phyloP scores from a whole-genome alignment of 345 rosid species.

The Populus alba region DNA sequence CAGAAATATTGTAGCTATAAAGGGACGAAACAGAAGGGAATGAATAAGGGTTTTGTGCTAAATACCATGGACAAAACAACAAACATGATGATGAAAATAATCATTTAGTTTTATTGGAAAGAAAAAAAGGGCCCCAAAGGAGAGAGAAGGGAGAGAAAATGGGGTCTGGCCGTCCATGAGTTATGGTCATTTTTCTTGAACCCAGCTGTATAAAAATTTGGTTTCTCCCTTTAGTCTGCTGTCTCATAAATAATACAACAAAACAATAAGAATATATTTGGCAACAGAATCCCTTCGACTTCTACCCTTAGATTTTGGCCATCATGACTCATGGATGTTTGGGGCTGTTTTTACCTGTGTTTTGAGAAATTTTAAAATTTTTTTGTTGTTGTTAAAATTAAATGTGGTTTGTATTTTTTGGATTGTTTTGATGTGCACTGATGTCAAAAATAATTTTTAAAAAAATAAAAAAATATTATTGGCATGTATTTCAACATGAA shows the following conservation, averaged over 20 bases:
- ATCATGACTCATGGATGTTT: neutral
- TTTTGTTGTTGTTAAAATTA: too few species aligned
- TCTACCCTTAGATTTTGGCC: constrained; percentile 4
- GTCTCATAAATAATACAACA: neutral
- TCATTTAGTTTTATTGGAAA: constrained; percentile 28
- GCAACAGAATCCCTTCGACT: neutral
- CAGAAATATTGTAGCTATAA: neutral
- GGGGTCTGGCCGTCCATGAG: constrained; percentile 10
- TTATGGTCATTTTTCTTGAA: constrained; percentile 2
- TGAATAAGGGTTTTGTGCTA: constrained; percentile 7
- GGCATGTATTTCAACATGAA: too few species aligned
- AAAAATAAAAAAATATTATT: too few species aligned
- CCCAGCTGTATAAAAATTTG: neutral
- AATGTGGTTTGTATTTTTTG: too few species aligned
- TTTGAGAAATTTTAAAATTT: too few species aligned
- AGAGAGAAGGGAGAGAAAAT: constrained; percentile 17
- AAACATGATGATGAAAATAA: constrained; percentile 25
- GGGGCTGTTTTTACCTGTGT: too few species aligned
- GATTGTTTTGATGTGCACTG: too few species aligned
- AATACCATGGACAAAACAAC: neutral
- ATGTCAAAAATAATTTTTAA: too few species aligned
- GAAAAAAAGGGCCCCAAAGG: neutral
- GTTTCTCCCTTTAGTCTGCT: constrained; percentile 1
- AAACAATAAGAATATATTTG: neutral
- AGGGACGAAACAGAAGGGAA: neutral